A percentile compares a stretch with the other conserved stretches of the same genome.
phyloP scores from a whole-genome alignment of 371 early-diverging fungal species.

The Dichotomocladium elegans region DNA sequence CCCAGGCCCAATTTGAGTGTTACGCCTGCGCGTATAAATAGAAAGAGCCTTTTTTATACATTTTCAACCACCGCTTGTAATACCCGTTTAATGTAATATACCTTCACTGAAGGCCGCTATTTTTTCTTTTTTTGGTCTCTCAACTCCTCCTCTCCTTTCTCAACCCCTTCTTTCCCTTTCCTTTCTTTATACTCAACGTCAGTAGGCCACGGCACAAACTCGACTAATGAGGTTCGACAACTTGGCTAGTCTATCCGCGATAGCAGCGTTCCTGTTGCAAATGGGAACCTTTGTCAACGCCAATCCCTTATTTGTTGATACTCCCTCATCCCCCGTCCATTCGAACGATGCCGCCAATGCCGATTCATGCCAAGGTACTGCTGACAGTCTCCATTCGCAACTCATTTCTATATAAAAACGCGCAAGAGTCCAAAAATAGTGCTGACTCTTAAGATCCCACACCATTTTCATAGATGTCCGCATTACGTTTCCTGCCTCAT shows the following conservation, averaged over 20 bases:
- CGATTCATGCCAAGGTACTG: conserved; percentile 7
- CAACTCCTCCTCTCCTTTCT: background rate
- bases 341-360: conserved; percentile 15
- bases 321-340: background rate
- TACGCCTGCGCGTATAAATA: too few relatives aligned
- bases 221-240: conserved; percentile 31
- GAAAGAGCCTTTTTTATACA: too few relatives aligned
- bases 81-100: too few relatives aligned
- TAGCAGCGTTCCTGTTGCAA: conserved; percentile 6
- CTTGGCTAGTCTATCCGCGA: conserved; percentile 17
- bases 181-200: background rate
- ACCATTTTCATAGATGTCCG: conserved; percentile 18
- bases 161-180: conserved; percentile 2
- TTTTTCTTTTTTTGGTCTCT: background rate
- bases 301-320: conserved; percentile 9
- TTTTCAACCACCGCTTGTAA: too few relatives aligned
- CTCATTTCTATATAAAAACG: background rate
- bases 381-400: background rate
- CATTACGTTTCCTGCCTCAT: conserved; percentile 27
- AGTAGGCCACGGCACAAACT: too few relatives aligned
- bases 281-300: conserved; percentile 10
- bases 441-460: too few relatives aligned
- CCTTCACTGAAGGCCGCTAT: too few relatives aligned
- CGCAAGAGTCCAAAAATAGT: background rate
- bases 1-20: too few relatives aligned